Percentiles rank a stretch among this genome's conserved stretches.
These are phyloP conservation scores for Suillus cothurnatus DNA, from an alignment of 768 basidiomycete species.

Conservation along the genomic window DNA sequence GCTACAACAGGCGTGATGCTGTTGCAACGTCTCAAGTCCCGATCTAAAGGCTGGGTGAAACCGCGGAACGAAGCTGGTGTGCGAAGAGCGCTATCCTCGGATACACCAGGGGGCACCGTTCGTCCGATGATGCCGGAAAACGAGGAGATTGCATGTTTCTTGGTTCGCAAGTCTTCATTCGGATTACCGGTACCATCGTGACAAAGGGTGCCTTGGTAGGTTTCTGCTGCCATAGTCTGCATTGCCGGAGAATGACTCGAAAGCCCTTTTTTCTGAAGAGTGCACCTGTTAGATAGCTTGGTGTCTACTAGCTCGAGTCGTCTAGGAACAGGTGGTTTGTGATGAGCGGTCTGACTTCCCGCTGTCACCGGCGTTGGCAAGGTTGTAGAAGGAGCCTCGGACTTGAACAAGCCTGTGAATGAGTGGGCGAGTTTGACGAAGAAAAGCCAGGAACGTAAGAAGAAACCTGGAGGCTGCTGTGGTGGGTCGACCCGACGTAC, in stretches of 20 bases:
- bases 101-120: not conserved
- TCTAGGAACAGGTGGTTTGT: not conserved
- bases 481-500: conserved; percentile 1
- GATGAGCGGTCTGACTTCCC: not conserved
- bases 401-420: conserved; percentile 5
- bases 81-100: not conserved
- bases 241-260: not conserved
- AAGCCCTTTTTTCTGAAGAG: not conserved
- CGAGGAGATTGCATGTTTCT: not conserved
- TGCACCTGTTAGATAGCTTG: conserved; percentile 2
- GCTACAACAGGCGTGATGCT: not conserved
- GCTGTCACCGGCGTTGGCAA: conserved; percentile 9
- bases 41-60: not conserved
- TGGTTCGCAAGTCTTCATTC: not conserved
- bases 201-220: not conserved
- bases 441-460: conserved; percentile 9
- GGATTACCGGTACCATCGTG: not conserved
- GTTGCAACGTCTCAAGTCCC: not conserved
- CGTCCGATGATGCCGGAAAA: not conserved
- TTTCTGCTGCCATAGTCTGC: not conserved
- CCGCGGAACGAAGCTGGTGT: not conserved
- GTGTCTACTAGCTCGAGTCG: not conserved
- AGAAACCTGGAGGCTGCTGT: not conserved
- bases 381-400: not conserved
- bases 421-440: conserved; percentile 5